phyloP scores from a whole-genome alignment of 805 yeast species.

The Candida gorgasii region DNA sequence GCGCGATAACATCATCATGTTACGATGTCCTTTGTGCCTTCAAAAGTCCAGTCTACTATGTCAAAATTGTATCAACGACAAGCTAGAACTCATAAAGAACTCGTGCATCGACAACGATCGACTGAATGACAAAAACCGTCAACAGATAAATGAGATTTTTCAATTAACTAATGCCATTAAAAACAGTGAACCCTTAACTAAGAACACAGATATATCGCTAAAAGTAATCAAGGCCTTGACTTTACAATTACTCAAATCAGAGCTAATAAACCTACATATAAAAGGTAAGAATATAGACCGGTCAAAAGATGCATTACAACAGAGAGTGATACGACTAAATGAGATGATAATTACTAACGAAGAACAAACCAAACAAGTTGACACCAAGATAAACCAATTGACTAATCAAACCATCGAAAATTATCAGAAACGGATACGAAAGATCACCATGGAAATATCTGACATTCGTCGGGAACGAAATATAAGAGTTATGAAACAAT shows the following conservation, averaged over 20 bases:
- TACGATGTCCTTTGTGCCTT: conserved; percentile 21
- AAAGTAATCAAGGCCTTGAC: conserved; percentile 26
- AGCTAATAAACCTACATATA: conserved; percentile 18
- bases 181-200: conserved; percentile 8
- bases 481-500: conserved; percentile 26
- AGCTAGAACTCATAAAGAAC: conserved; percentile 24
- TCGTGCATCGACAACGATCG: conserved; percentile 27
- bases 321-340: conserved; percentile 15
- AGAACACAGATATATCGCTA: not conserved
- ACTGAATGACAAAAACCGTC: conserved; percentile 20
- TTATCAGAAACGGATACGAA: conserved; percentile 3
- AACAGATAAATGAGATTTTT: conserved; percentile 30
- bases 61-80: conserved; percentile 21
- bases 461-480: conserved; percentile 14
- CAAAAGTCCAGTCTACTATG: conserved; percentile 22
- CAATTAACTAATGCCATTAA: conserved; percentile 16
- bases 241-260: conserved; percentile 32
- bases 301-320: conserved; percentile 13
- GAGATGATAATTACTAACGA: conserved; percentile 15
- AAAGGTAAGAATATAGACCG: conserved; percentile 18
- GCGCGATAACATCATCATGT: not conserved
- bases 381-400: not conserved
- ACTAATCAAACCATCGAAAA: not conserved
- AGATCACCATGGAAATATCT: not conserved
- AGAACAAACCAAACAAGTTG: conserved; percentile 3